phyloP scores from a whole-genome alignment of 129 eudicot species.

The Solidago caesia region DNA sequence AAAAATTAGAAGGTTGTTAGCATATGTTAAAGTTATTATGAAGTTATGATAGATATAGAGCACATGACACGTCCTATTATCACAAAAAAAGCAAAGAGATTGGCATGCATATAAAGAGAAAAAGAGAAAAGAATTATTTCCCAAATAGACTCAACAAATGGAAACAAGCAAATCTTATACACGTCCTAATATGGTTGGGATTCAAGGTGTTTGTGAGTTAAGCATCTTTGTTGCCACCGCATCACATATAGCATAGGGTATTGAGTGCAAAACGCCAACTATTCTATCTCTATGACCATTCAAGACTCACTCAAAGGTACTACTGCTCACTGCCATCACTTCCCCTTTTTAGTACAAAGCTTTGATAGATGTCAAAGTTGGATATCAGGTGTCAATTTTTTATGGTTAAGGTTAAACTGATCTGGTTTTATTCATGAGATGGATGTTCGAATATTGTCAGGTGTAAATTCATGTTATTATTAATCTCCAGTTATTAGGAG shows the following conservation, averaged over 20 bases:
- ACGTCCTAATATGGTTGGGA: constrained; percentile 39
- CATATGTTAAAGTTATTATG: too few species aligned
- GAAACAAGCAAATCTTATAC: constrained; percentile 40
- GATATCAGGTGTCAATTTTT: too few species aligned
- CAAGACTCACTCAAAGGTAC: constrained; percentile 36
- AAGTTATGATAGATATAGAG: too few species aligned
- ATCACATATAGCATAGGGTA: constrained; percentile 16
- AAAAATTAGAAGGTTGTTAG: too few species aligned
- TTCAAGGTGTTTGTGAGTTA: constrained; percentile 24
- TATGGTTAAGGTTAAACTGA: too few species aligned
- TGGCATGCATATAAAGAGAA: constrained; percentile 28
- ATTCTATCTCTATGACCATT: constrained; percentile 27
- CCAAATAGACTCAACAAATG: constrained; percentile 39
- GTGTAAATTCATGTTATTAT: too few species aligned
- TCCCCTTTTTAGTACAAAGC: constrained; percentile 36
- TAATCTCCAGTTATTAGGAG: too few species aligned
- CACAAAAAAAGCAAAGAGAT: constrained; percentile 26
- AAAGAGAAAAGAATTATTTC: constrained; percentile 22
- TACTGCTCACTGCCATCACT: constrained; percentile 26
- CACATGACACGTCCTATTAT: constrained; percentile 21
- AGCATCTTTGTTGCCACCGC: constrained; percentile 41
- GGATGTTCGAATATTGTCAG: too few species aligned
- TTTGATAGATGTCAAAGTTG: constrained; percentile 34
- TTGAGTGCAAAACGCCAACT: constrained; percentile 35
- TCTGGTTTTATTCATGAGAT: too few species aligned